phyloP scores from a whole-genome alignment of 306 rosid species.

The Chamaecrista fasciculata region DNA sequence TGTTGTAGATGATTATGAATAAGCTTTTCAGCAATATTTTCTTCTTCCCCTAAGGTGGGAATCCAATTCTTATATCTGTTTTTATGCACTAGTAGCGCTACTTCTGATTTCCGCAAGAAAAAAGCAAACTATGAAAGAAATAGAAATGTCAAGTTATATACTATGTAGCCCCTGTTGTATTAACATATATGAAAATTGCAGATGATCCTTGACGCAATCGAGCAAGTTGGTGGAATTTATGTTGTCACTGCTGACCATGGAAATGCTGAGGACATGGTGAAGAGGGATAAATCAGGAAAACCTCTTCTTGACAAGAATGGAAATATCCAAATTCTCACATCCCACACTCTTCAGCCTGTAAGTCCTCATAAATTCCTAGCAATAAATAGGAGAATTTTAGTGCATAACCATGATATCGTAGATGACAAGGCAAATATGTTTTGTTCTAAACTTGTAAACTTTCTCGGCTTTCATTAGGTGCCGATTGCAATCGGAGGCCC shows the following conservation, averaged over 20 bases:
- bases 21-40: background rate
- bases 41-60: background rate
- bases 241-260: constrained; percentile 99
- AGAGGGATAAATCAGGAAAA: constrained; percentile 80
- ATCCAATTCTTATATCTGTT: background rate
- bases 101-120: background rate
- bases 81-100: background rate
- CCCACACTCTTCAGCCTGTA: constrained; percentile 96
- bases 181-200: constrained; percentile 36
- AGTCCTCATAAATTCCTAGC: constrained; percentile 32
- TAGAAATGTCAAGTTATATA: background rate
- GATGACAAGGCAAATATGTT: background rate
- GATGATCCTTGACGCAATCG: constrained; percentile 86
- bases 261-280: constrained; percentile 98
- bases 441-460: background rate
- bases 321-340: constrained; percentile 86
- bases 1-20: background rate
- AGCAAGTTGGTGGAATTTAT: constrained; percentile 95
- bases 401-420: background rate
- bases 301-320: constrained; percentile 83
- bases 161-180: background rate
- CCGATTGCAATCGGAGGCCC: constrained; percentile 98
- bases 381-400: background rate
- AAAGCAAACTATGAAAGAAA: background rate
- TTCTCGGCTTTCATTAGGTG: constrained; percentile 50